Conservation (phyloP, 352 stramenopile genomes). For the Pythium biforme region DNA sequence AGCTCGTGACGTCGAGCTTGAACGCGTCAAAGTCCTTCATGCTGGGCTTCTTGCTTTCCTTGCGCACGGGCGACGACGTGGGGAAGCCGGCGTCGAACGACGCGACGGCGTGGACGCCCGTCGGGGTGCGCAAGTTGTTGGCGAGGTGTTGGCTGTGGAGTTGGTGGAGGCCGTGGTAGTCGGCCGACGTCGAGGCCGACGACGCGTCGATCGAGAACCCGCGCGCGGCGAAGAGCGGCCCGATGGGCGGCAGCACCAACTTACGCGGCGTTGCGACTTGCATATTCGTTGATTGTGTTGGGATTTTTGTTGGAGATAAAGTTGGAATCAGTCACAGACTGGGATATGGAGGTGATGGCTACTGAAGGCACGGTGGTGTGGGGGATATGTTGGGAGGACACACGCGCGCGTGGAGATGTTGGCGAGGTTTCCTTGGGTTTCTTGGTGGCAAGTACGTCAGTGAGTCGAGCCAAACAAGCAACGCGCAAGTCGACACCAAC, state of each 20-base stretch:
- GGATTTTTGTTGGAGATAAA: neutral
- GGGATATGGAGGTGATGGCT: no score
- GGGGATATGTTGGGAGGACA: neutral
- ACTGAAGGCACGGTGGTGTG: neutral
- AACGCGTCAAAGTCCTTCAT: conserved; percentile 33
- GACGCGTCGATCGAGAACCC: conserved; percentile 30
- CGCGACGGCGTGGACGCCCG: conserved; percentile 39
- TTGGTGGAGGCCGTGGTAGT: conserved; percentile 1
- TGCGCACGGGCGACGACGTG: conserved; percentile 65
- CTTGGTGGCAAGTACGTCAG: conserved; percentile 26
- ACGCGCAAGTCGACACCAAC: conserved; percentile 10
- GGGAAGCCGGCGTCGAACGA: conserved; percentile 37
- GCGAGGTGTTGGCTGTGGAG: conserved; percentile 9
- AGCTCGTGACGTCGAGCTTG: conserved; percentile 32
- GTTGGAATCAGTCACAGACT: no score
- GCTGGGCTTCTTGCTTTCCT: conserved; percentile 32
- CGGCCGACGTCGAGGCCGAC: neutral
- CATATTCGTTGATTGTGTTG: conserved; percentile 26
- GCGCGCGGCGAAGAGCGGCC: conserved; percentile 42
- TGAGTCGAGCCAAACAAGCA: conserved; percentile 18
- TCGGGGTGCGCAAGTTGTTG: conserved; percentile 48
- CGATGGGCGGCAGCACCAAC: conserved; percentile 57
- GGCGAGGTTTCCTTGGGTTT: neutral
- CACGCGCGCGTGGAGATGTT: neutral
- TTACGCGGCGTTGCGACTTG: conserved; percentile 33